A percentile compares a stretch with the other conserved stretches of the same genome.
phyloP scores from a whole-genome alignment of 345 rosid species.

The Corchorus capsularis region DNA sequence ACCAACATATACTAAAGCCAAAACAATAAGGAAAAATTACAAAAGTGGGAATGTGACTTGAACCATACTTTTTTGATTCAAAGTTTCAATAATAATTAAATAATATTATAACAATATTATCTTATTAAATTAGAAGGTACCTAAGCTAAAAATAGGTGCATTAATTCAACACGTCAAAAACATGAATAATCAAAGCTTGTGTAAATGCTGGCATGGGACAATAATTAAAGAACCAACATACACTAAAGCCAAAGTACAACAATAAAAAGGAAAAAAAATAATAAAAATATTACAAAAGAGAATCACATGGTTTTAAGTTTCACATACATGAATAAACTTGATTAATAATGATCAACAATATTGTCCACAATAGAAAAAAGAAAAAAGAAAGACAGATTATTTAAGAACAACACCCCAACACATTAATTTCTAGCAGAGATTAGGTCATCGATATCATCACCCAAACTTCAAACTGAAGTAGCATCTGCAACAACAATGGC shows the following conservation, averaged over 20 bases:
- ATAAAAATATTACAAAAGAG: constrained; percentile 20
- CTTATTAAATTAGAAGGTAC: no score
- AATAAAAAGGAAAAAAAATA: not conserved
- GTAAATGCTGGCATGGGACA: constrained; percentile 3
- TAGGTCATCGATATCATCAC: constrained; percentile 8
- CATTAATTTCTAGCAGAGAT: constrained; percentile 15
- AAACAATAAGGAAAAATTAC: constrained; percentile 1
- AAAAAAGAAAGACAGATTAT: constrained; percentile 4
- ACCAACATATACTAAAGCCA: not conserved
- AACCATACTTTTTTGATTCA: not conserved
- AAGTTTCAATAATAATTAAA: not conserved
- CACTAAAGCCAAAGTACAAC: constrained; percentile 12
- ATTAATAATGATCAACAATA: not conserved
- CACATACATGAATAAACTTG: constrained; percentile 22
- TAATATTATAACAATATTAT: no score
- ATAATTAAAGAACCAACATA: not conserved
- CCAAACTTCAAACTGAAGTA: constrained; percentile 26
- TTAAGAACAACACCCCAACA: constrained; percentile 10
- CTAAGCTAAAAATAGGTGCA: not conserved
- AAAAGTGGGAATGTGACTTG: constrained; percentile 2
- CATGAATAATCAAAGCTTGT: constrained; percentile 13
- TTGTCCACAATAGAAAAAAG: constrained; percentile 6
- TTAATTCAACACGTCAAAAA: constrained; percentile 1
- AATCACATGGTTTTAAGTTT: constrained; percentile 22
- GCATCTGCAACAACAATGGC: constrained; percentile 24